Percentiles rank a stretch among this genome's conserved stretches.
Conservation (phyloP, 805 yeast genomes). For the Suhomyces xylopsoci region DNA sequence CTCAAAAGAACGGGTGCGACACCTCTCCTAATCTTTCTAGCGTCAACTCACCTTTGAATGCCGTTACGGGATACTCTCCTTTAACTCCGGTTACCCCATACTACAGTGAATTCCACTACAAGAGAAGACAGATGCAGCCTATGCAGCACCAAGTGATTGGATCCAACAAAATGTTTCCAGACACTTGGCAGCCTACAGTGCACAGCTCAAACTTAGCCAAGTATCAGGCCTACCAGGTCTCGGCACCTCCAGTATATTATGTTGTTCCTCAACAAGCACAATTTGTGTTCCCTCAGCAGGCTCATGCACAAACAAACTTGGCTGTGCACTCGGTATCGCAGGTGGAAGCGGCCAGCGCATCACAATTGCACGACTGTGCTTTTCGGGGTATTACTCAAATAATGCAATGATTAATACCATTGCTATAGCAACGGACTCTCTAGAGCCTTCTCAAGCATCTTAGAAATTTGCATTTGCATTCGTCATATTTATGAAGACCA, state of each 20-base stretch:
- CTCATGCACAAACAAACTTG: background rate
- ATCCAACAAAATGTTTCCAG: background rate
- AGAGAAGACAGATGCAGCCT: constrained; percentile 6
- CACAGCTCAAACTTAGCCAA: background rate
- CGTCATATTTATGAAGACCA: background rate
- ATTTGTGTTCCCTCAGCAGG: background rate
- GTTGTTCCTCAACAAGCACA: constrained; percentile 2
- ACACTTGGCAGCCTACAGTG: background rate
- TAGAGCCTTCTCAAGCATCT: background rate
- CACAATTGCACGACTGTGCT: background rate
- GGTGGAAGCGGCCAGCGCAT: background rate
- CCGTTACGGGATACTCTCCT: constrained; percentile 13
- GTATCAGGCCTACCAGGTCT: background rate
- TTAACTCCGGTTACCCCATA: constrained; percentile 24
- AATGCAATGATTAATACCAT: background rate
- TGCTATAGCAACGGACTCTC: background rate
- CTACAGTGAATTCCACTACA: constrained; percentile 8
- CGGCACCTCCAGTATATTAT: background rate
- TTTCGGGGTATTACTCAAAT: background rate
- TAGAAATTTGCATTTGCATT: background rate
- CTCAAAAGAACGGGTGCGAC: background rate
- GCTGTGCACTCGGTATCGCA: background rate
- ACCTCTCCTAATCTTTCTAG: constrained; percentile 1
- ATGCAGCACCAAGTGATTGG: constrained; percentile 3
- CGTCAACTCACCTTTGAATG: constrained; percentile 5